Conservation (phyloP, 164 flowering plant species). For the Buxus sempervirens region DNA sequence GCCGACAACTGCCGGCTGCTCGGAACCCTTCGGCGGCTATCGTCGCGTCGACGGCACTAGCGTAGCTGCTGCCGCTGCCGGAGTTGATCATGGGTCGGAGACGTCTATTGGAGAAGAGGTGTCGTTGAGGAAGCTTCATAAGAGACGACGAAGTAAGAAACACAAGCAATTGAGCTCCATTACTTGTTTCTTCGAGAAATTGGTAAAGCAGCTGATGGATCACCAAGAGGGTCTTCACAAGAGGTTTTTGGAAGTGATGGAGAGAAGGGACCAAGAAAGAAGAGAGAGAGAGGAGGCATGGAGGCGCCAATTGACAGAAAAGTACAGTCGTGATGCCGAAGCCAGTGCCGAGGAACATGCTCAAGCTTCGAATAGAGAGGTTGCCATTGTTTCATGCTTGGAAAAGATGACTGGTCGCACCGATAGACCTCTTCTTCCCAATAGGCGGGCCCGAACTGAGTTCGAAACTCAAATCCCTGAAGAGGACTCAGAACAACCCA, state of each 20-base stretch:
- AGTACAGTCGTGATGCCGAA: constrained; percentile 18
- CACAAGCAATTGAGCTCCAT: constrained; percentile 8
- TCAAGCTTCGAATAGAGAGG: constrained; percentile 25
- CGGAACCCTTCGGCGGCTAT: neutral
- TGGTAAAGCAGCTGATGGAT: constrained; percentile 28
- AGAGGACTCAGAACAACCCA: constrained; percentile 1
- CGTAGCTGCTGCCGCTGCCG: neutral
- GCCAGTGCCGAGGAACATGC: constrained; percentile 26
- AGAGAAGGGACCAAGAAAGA: constrained; percentile 29
- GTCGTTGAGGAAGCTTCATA: constrained; percentile 12
- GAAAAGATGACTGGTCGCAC: constrained; percentile 34
- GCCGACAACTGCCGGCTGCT: neutral
- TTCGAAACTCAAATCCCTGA: neutral
- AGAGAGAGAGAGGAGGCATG: constrained; percentile 24
- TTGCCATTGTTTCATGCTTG: constrained; percentile 24
- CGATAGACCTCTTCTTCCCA: constrained; percentile 17
- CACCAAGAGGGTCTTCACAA: constrained; percentile 32
- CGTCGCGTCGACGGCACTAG: neutral
- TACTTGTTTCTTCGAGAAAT: constrained; percentile 20
- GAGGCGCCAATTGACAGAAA: constrained; percentile 21
- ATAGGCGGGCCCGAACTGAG: neutral
- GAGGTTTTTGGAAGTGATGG: constrained; percentile 28
- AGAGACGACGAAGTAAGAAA: constrained; percentile 19
- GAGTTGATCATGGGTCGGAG: constrained; percentile 27
- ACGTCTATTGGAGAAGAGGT: constrained; percentile 27